Conservation (phyloP, 2,329 filamentous ascomycete species). For the Tolypocladium tundrense region DNA sequence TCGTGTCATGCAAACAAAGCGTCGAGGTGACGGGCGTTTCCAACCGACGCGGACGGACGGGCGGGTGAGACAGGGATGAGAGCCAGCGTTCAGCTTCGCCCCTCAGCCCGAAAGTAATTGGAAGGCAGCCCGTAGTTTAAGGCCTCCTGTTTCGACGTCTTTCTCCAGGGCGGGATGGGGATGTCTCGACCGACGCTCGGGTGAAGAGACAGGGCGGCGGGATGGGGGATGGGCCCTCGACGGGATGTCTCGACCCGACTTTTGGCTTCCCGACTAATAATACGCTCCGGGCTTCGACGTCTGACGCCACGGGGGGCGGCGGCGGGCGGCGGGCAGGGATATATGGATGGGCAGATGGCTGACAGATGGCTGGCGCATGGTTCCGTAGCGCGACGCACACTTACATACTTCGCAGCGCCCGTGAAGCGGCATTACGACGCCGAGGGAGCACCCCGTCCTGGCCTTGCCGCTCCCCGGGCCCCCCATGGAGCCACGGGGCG, state of each 20-base stretch:
- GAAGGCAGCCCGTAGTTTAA: neutral
- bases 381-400: neutral
- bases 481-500: neutral
- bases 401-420: too few relatives aligned
- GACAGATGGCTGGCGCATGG: neutral
- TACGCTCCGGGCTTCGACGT: neutral
- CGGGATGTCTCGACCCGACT: neutral
- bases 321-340: neutral
- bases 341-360: neutral
- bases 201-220: too few relatives aligned
- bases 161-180: neutral
- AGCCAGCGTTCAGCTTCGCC: neutral
- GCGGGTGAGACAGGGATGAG: neutral
- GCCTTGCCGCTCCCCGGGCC: neutral
- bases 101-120: neutral
- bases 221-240: neutral
- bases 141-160: neutral
- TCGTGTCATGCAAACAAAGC: neutral
- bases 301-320: neutral
- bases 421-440: too few relatives aligned
- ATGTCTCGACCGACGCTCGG: neutral
- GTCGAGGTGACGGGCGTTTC: neutral
- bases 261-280: too few relatives aligned
- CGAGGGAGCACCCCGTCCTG: neutral
- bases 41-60: neutral